Base-by-base conservation (phyloP, 2,329 filamentous ascomycete species). In the Trichoderma sp. region DNA sequence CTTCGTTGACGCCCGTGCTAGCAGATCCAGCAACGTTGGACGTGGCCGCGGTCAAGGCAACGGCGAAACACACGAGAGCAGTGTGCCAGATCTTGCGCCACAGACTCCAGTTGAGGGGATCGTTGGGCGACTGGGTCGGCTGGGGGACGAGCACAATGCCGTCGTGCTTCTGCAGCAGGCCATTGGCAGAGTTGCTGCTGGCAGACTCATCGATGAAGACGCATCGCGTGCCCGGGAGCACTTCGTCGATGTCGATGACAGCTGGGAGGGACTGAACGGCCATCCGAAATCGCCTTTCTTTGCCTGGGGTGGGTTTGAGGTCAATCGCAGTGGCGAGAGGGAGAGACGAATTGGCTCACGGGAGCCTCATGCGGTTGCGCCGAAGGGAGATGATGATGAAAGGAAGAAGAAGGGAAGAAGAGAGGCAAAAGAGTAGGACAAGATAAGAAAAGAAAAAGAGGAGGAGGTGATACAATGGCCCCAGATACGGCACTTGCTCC, bases 21-120 rank as follows among this genome's bases (percentile, higher is more conserved):
- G 86, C 86, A 1, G 85, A 84, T 7, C 87, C 86, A 3, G 86
- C 86, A 74, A 87, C 84, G 71, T 88, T 89, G 12, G 87, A 85
- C 0, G 85, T 88, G 4, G 87, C 87, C 0, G 87, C 87, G 1
- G 87, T 88, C 64, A 89, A 76, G 1, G 83, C 86, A 3, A 87
- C 86, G 62, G 88, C 84, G 75, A 85, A 86, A 68, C 85, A 84
- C 34, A 88, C 84, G 6, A 89, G 79, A 6, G 81, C 78, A 6
- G 85, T 84, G 77, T 86, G 84, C 84, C 84, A 87, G 43, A 82
- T 81, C 76, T 86, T 86, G 74, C 85, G 83, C 65, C 79, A 74
- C 65, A 79, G 74, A 50, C 82, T 81, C 86, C 86, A 88, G 75
- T 86, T 85, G 72, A 88, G 79, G 23, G 86, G 86, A 74, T 88